Percentiles rank a stretch among this genome's conserved stretches.
Evolutionary conservation across 768 basidiomycete genomes (phyloP).

Genomic region (Suillus americanus): DNA sequence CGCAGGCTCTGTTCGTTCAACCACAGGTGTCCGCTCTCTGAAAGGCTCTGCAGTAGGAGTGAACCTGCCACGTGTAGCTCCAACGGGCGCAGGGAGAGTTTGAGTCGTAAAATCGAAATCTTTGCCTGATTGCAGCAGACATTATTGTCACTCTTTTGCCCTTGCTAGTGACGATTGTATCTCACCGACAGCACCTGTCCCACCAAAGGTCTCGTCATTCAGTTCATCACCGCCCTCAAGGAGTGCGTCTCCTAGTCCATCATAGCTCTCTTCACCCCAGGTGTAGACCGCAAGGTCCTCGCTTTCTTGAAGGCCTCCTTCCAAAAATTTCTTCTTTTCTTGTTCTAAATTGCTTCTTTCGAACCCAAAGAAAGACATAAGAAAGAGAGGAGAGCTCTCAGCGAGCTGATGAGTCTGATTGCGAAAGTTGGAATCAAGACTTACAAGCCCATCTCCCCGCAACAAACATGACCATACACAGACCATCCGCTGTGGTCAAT

Average conservation of each 20-base stretch:
- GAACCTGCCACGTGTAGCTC: constrained; percentile 15
- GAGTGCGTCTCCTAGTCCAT: constrained; percentile 84
- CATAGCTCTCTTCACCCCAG: constrained; percentile 90
- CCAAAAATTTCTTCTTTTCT: constrained; percentile 57
- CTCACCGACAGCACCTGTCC: constrained; percentile 68
- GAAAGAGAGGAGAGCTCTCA: constrained; percentile 11
- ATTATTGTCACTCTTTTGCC: constrained; percentile 10
- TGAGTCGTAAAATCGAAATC: constrained; percentile 86
- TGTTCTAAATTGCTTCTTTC: constrained; percentile 61
- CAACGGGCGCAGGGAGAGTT: constrained; percentile 28
- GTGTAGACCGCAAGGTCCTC: constrained; percentile 90
- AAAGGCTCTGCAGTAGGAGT: constrained; percentile 21
- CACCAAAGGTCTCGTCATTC: constrained; percentile 97
- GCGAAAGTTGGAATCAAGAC: constrained; percentile 4
- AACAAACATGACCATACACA: constrained; percentile 18
- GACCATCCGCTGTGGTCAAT: not conserved
- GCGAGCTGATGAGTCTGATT: constrained; percentile 7
- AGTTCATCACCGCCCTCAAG: constrained; percentile 90
- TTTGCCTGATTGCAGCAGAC: constrained; percentile 53
- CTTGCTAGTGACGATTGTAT: constrained; percentile 14
- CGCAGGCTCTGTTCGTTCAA: constrained; percentile 20
- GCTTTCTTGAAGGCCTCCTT: constrained; percentile 49
- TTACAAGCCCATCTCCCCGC: constrained; percentile 7
- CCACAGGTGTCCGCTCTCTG: constrained; percentile 29
- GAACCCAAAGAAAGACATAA: constrained; percentile 86